A percentile compares a stretch with the other conserved stretches of the same genome.
These are phyloP conservation scores for Eucalyptus pauciflora DNA, from an alignment of 345 rosid species.

Conservation along the genomic window DNA sequence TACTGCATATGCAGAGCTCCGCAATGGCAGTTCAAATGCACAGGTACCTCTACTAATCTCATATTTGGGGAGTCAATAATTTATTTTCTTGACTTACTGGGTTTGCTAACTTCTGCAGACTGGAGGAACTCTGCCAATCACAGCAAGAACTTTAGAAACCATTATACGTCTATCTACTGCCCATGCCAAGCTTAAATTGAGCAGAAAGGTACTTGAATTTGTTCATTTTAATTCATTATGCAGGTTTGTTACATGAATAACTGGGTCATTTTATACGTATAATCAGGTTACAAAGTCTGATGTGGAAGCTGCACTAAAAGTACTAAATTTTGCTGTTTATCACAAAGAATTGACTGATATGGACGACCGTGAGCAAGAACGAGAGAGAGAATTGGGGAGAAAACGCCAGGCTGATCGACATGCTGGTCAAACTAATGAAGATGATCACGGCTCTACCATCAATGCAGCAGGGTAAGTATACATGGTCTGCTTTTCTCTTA, in stretches of 20 bases:
- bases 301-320: conserved; percentile 87
- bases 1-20: conserved; percentile 87
- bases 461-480: conserved; percentile 39
- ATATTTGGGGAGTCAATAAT: neutral
- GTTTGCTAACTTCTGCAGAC: conserved; percentile 33
- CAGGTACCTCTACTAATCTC: neutral
- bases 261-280: neutral
- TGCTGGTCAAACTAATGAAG: conserved; percentile 7
- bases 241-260: neutral
- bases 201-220: conserved; percentile 51
- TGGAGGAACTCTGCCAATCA: conserved; percentile 97
- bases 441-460: neutral
- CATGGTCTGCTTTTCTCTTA: neutral
- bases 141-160: conserved; percentile 97
- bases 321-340: conserved; percentile 91
- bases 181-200: conserved; percentile 90
- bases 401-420: conserved; percentile 26
- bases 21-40: conserved; percentile 58
- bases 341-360: conserved; percentile 92
- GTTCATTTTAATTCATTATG: neutral
- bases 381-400: conserved; percentile 56
- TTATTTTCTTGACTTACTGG: neutral
- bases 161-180: conserved; percentile 96
- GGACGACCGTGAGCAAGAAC: conserved; percentile 89
- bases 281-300: conserved; percentile 63